Conservation (phyloP, 73 alveolate genomes). For the Effrenium voratum region DNA sequence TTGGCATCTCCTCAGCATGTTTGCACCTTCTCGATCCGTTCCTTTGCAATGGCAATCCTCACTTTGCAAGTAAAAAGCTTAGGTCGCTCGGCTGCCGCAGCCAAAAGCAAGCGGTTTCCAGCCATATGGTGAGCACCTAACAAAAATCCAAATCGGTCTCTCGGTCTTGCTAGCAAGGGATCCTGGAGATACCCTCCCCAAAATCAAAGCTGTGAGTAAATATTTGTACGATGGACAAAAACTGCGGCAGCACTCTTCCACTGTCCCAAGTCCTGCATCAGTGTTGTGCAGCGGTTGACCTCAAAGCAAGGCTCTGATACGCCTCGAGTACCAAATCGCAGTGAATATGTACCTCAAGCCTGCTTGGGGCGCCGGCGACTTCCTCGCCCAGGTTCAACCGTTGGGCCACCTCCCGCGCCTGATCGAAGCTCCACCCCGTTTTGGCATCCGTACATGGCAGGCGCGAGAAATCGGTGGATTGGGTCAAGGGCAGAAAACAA, state of each 20-base stretch:
- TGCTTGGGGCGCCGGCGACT: background rate
- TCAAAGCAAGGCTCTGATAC: background rate
- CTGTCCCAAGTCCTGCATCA: constrained; percentile 38
- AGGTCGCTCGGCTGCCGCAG: too few species aligned
- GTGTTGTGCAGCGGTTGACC: constrained; percentile 79
- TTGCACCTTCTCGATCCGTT: too few species aligned
- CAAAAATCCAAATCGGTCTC: too few species aligned
- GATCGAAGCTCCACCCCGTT: background rate
- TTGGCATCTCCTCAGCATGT: too few species aligned
- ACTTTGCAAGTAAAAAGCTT: too few species aligned
- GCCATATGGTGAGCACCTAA: too few species aligned
- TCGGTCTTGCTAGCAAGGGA: too few species aligned
- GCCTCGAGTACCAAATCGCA: background rate
- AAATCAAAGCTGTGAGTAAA: background rate
- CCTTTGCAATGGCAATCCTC: too few species aligned
- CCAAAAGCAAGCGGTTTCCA: too few species aligned
- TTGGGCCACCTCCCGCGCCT: constrained; percentile 52
- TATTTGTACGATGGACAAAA: background rate
- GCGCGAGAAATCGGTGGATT: background rate
- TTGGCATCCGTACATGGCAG: background rate
- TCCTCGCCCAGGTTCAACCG: constrained; percentile 71
- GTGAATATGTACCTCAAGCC: background rate
- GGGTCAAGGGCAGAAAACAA: background rate
- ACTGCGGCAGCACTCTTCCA: background rate
- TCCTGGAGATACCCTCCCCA: too few species aligned